Base-by-base conservation (phyloP, 1,139 yeast genomes). In the Pichia terricola region DNA sequence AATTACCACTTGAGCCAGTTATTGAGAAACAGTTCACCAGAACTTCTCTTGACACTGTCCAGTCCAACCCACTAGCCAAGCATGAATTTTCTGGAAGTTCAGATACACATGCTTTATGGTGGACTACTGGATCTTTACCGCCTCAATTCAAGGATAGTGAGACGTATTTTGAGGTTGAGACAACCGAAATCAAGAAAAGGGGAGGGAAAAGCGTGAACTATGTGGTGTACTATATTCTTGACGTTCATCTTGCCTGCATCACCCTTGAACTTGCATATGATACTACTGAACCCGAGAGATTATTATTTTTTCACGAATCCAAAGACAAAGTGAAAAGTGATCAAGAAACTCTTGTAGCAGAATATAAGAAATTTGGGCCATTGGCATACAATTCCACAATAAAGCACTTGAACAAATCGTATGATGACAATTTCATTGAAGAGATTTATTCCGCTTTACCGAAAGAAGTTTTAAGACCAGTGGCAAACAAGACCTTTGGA, bases 401-500 rank as follows among this genome's bases (percentile, higher is more conserved):
- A 3, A 57, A 63, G 2, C 60, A 65, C 10, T 50, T 75, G 16
- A 77, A 78, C 1, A 51, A 64, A n/a, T 40, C 58, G 0, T 42
- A 49, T 34, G 46, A 50, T 3, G 55, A 54, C 16, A 55, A 53
- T 8, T 53, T 60, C 7, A 55, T 65, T 25, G 55, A 58, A 8
- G 56, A 53, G 45, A 50, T 65, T 27, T 54, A 62, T 41, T 49
- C 57, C 7, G 57, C 61, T 48, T 42, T 69, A n/a, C 62, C 67
- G n/a, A 42, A 43, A 9, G 63, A 64, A 27, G 65, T 73, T 26
- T 57, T 84, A 27, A 75, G 73, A 32, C 76, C 85, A 1, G 73
- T 86, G 43, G 94, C 86, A 0, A 63, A 66, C 40, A 76, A 81
- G 53, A 73, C 87, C 0, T 85, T 66, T 61, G 97, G 97, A 37